These are phyloP conservation scores for Scolecobasidium constrictum DNA, from an alignment of 2,329 filamentous ascomycete species.

Conservation along the genomic window DNA sequence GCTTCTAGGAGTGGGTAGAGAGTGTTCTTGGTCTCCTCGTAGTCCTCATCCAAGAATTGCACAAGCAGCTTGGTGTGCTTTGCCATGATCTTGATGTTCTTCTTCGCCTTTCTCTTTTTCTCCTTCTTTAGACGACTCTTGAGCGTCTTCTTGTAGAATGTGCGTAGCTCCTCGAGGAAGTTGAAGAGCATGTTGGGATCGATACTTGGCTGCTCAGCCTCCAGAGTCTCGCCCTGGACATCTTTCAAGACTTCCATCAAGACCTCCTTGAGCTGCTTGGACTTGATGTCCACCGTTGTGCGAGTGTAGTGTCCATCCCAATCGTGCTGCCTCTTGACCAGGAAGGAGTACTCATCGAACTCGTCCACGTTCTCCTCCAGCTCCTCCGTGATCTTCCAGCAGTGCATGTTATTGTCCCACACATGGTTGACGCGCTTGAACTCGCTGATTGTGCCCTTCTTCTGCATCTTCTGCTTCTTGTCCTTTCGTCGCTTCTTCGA, in stretches of 20 bases:
- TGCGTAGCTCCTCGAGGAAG: constrained; percentile 68
- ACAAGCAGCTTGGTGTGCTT: constrained; percentile 62
- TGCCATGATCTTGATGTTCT: constrained; percentile 47
- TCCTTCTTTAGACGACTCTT: constrained; percentile 47
- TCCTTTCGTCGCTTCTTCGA: constrained; percentile 11
- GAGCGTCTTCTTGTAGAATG: constrained; percentile 48
- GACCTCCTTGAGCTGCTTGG: constrained; percentile 62
- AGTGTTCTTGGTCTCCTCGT: constrained; percentile 64
- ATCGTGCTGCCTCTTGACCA: constrained; percentile 71
- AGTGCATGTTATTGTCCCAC: constrained; percentile 47
- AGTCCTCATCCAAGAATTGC: constrained; percentile 73
- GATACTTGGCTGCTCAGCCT: constrained; percentile 63
- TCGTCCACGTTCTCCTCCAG: constrained; percentile 53
- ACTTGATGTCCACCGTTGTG: constrained; percentile 74
- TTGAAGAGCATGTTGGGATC: constrained; percentile 40
- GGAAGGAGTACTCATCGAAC: constrained; percentile 66
- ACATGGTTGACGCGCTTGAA: constrained; percentile 59
- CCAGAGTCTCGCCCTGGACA: constrained; percentile 67
- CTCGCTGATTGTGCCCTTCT: constrained; percentile 44
- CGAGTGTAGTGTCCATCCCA: constrained; percentile 72
- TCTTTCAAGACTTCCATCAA: constrained; percentile 62
- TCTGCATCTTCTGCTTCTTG: constrained; percentile 15
- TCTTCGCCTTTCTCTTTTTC: constrained; percentile 53
- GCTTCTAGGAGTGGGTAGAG: constrained; percentile 71
- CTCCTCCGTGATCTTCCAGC: constrained; percentile 59